Evolutionary conservation across 805 yeast species (phyloP), one percentile per base, ranked within the genome.

Genomic region (Zygotorulaspora florentina): DNA sequence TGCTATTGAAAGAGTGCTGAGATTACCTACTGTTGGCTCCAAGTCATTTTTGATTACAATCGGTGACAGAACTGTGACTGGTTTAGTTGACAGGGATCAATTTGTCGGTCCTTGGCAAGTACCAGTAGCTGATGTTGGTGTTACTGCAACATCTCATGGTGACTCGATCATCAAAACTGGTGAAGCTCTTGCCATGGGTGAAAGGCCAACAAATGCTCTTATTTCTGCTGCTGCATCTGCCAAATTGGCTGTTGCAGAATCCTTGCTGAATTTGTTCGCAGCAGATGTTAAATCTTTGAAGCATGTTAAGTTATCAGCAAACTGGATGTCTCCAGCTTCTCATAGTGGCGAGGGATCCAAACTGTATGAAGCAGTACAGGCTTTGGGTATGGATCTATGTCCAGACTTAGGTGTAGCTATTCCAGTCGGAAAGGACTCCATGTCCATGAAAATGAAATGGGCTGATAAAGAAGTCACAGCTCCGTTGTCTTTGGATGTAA

Each of bases 381-480:
- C 98, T 3, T 81, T 93, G 59, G 96, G 97, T 56, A 64, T 90
- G 62, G 97, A 88, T 54, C 75, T 95, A 58, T 93, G 99, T 70
- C 97, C 98, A 17, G 91, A 79, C 48, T 76, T 93, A 54, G 97
- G 95, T 36, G 71, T 93, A 51, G 76, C 95, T 16, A 88, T 93
- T 47, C 99, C 99, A 11, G 99, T 93, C 30, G 99, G 99, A 56
- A 93, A 93, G 71, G 99, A 93, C 68, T 89, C 97, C 29, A 89
- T 93, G 96, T 89, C 98, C 17, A 91, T 93, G 99, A 88, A 89
- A 72, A 93, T 93, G 98, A 83, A 85, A 61, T 93, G 99, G 99
- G 87, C 77, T 40, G 79, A 81, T 43, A 87, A 84, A 59, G 96
- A 88, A 67, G 98, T 93, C 35, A 82, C 93, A 51, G 88, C 97